phyloP scores from a whole-genome alignment of 2,329 filamentous ascomycete species.

The Acarospora socialis region DNA sequence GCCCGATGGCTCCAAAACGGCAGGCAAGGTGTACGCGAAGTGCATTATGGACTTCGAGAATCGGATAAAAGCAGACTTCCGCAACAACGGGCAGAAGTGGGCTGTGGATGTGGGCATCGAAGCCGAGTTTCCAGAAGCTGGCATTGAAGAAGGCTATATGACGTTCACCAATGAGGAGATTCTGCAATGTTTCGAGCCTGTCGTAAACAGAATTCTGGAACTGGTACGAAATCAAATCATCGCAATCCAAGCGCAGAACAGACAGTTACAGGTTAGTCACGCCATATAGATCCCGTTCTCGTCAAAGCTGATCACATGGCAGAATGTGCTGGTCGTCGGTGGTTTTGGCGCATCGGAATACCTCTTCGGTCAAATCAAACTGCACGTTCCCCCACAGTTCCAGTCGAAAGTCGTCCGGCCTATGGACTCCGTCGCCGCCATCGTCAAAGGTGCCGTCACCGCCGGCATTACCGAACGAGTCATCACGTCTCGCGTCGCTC shows the following conservation, averaged over 20 bases:
- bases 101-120: slow-evolving; percentile 97
- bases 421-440: slow-evolving; percentile 97
- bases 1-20: slow-evolving; percentile 88
- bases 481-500: slow-evolving; percentile 89
- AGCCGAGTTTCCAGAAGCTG: slow-evolving; percentile 91
- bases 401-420: slow-evolving; percentile 95
- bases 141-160: slow-evolving; percentile 99
- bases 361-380: slow-evolving; percentile 97
- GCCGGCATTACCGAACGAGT: slow-evolving; percentile 95
- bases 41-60: slow-evolving; percentile 99
- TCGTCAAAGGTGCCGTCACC: slow-evolving; percentile 95
- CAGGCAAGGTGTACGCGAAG: slow-evolving; percentile 96
- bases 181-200: slow-evolving; percentile 94
- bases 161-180: slow-evolving; percentile 99
- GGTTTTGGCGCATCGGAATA: slow-evolving; percentile 98
- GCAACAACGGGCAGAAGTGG: slow-evolving; percentile 98
- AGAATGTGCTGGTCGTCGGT: slow-evolving; percentile 92
- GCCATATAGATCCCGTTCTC: background rate
- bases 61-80: slow-evolving; percentile 98
- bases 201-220: slow-evolving; percentile 92
- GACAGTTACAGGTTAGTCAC: slow-evolving; percentile 56
- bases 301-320: slow-evolving; percentile 1
- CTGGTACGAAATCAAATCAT: slow-evolving; percentile 97
- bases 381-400: slow-evolving; percentile 95
- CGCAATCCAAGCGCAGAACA: slow-evolving; percentile 94